Conservation (phyloP, 208 protist species). For the Acanthamoeba rhysodes region DNA sequence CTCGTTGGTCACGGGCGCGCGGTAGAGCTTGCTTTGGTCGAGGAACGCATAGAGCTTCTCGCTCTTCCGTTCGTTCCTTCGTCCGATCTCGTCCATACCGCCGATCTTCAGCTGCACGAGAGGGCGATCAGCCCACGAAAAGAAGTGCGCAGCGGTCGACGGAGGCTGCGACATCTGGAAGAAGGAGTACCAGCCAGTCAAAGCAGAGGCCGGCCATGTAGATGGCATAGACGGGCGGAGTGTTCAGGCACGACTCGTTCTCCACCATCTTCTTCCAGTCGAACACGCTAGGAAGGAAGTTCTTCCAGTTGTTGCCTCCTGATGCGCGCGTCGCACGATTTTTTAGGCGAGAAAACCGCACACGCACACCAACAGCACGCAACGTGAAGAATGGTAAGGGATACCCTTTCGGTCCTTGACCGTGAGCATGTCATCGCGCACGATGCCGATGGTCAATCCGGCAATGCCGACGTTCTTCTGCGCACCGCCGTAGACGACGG, state of each 20-base stretch:
- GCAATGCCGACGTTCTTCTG: conserved; percentile 93
- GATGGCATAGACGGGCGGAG: conserved; percentile 82
- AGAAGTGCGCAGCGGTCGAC: neutral
- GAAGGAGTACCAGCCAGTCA: conserved; percentile 86
- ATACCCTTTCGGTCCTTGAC: conserved; percentile 58
- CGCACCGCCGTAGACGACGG: conserved; percentile 84
- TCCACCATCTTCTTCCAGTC: conserved; percentile 47
- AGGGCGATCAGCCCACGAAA: neutral
- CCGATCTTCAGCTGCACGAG: conserved; percentile 23
- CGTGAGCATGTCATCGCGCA: conserved; percentile 64
- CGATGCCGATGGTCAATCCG: conserved; percentile 90
- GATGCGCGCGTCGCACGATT: too few relatives aligned
- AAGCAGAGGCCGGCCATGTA: conserved; percentile 91
- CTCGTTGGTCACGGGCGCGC: conserved; percentile 66
- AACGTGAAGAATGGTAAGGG: neutral
- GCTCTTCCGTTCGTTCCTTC: conserved; percentile 81
- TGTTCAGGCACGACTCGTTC: conserved; percentile 51
- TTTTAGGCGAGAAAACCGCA: neutral
- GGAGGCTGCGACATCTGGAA: neutral
- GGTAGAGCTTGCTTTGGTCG: conserved; percentile 88
- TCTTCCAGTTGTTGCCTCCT: neutral
- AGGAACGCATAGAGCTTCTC: conserved; percentile 88
- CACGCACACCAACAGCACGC: neutral
- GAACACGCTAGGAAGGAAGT: conserved; percentile 5
- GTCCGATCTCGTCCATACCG: conserved; percentile 84